Evolutionary conservation across 208 protist species (phyloP).

Genomic region (Crithidia acanthocephali): DNA sequence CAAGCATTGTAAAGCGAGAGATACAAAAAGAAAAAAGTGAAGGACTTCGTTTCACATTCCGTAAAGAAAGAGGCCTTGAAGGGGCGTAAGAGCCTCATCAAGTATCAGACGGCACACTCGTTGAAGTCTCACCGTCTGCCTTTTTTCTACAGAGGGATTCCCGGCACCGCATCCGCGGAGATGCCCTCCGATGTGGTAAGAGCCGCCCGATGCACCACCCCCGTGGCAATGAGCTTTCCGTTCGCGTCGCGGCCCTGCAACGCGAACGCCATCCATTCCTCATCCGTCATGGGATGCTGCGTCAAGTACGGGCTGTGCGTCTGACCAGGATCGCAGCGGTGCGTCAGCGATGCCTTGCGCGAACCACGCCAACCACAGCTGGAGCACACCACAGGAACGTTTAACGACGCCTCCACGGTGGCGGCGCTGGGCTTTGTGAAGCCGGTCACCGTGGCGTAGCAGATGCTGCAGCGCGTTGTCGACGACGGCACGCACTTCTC

Average conservation of each 20-base stretch:
- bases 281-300: constrained; percentile 51
- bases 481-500: constrained; percentile 43
- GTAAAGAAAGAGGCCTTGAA: too few species aligned
- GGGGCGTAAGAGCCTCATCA: too few species aligned
- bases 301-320: constrained; percentile 54
- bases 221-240: neutral
- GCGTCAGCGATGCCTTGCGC: constrained; percentile 45
- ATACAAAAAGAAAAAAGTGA: neutral
- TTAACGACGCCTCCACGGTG: constrained; percentile 38
- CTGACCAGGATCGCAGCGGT: constrained; percentile 56
- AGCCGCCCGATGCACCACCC: constrained; percentile 3
- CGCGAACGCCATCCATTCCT: constrained; percentile 52
- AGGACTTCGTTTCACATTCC: neutral
- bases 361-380: constrained; percentile 78
- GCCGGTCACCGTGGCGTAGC: constrained; percentile 38
- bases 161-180: constrained; percentile 9
- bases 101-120: too few species aligned
- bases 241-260: constrained; percentile 11
- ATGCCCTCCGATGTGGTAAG: constrained; percentile 15
- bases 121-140: neutral
- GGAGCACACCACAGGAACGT: constrained; percentile 67
- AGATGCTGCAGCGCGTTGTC: constrained; percentile 51
- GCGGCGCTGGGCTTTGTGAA: constrained; percentile 33
- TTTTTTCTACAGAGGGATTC: constrained; percentile 19
- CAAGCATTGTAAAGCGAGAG: too few species aligned